Conservation (phyloP, 192 early-diverging fungal species). For the Backusella macrospora region DNA sequence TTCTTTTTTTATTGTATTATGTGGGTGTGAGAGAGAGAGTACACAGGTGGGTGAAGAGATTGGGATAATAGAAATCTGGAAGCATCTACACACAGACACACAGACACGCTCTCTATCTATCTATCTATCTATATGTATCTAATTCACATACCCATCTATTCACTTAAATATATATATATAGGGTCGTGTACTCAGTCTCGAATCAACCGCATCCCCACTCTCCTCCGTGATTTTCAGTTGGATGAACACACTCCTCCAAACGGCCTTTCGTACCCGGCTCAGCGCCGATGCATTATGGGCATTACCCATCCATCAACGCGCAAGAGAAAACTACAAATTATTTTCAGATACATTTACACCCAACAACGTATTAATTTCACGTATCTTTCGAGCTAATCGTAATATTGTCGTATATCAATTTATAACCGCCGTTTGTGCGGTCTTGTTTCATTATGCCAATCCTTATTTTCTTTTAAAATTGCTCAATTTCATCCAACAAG, state of each 20-base stretch:
- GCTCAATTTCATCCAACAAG: conserved; percentile 44
- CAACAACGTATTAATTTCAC: background rate
- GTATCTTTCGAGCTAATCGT: conserved; percentile 23
- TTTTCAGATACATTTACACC: background rate
- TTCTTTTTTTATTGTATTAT: background rate
- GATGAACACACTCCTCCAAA: conserved; percentile 33
- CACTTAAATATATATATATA: no score
- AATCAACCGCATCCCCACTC: conserved; percentile 33
- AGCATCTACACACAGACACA: no score
- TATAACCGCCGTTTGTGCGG: conserved; percentile 34
- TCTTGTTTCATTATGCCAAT: conserved; percentile 49
- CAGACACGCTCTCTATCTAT: background rate
- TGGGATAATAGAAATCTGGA: background rate
- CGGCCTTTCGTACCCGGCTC: conserved; percentile 12
- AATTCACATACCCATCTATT: no score
- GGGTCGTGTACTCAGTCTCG: conserved; percentile 38
- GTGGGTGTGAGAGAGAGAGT: no score
- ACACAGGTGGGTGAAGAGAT: no score
- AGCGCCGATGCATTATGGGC: conserved; percentile 29
- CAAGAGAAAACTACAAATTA: conserved; percentile 23
- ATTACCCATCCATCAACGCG: conserved; percentile 18
- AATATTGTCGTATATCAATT: conserved; percentile 31
- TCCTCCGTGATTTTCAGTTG: conserved; percentile 38
- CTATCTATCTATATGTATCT: background rate
- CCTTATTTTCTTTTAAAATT: conserved; percentile 52